Conservation (phyloP, 2,329 filamentous ascomycete species). For the Botrytis fabae region DNA sequence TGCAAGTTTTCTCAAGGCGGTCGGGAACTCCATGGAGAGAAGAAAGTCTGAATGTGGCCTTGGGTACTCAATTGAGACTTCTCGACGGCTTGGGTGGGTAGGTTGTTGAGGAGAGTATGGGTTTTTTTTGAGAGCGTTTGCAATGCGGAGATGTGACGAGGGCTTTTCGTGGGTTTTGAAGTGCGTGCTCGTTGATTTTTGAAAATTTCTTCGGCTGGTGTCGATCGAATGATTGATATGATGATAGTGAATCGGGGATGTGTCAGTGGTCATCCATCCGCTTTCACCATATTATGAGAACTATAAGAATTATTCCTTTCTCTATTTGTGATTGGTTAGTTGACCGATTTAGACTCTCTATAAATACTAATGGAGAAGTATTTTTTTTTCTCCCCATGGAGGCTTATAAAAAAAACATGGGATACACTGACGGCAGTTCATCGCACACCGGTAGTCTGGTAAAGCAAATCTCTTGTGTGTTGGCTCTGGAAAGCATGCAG, state of each 20-base stretch:
- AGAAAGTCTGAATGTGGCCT: too few species aligned
- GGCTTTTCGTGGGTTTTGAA: neutral
- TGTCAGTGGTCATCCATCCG: too few species aligned
- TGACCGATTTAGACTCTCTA: neutral
- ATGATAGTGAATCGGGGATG: too few species aligned
- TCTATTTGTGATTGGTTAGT: neutral
- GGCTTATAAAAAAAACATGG: neutral
- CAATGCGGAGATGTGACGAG: neutral
- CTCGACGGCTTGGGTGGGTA: neutral
- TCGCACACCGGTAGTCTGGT: neutral
- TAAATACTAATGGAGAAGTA: neutral
- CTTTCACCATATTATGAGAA: too few species aligned
- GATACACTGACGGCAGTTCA: neutral
- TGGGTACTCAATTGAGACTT: neutral
- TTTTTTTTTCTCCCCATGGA: neutral
- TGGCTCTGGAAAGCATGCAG: neutral
- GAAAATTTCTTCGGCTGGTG: too few species aligned
- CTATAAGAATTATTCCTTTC: too few species aligned
- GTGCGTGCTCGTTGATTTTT: neutral
- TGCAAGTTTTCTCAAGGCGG: too few species aligned
- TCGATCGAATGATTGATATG: too few species aligned
- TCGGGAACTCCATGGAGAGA: too few species aligned
- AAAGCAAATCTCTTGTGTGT: neutral
- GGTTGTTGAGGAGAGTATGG: neutral
- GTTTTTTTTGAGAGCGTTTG: neutral